These are phyloP conservation scores for Ustulina deusta DNA, from an alignment of 2,329 filamentous ascomycete species.

Conservation along the genomic window DNA sequence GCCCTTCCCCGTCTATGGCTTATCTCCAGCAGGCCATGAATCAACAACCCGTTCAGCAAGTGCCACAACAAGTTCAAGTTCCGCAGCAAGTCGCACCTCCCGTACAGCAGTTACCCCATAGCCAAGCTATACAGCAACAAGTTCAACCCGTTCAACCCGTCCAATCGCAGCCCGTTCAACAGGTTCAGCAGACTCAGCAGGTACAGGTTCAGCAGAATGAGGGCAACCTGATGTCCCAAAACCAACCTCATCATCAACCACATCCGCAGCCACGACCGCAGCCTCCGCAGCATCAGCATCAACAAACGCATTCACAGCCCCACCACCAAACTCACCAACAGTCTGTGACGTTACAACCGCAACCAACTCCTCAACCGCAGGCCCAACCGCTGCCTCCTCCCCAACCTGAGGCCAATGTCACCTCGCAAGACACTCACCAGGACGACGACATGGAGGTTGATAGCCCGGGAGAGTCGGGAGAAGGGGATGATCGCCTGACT, in stretches of 20 bases:
- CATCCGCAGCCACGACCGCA: slow-evolving; percentile 44
- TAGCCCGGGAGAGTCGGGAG: slow-evolving; percentile 59
- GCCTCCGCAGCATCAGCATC: slow-evolving; percentile 39
- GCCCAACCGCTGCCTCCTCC: slow-evolving; percentile 47
- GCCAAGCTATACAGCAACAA: slow-evolving; percentile 49
- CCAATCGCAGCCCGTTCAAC: slow-evolving; percentile 43
- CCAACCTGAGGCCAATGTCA: slow-evolving; percentile 47
- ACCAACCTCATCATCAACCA: slow-evolving; percentile 49
- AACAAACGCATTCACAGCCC: slow-evolving; percentile 40
- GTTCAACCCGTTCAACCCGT: slow-evolving; percentile 45
- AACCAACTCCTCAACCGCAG: slow-evolving; percentile 47
- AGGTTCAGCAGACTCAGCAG: slow-evolving; percentile 47
- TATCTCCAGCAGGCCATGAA: slow-evolving; percentile 53
- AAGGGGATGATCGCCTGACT: slow-evolving; percentile 60
- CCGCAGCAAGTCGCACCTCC: slow-evolving; percentile 49
- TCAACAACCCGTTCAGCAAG: slow-evolving; percentile 49
- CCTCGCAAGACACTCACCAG: slow-evolving; percentile 56
- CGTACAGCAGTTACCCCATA: slow-evolving; percentile 49
- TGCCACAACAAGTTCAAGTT: slow-evolving; percentile 43
- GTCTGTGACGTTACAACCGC: slow-evolving; percentile 45
- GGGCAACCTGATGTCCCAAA: slow-evolving; percentile 49
- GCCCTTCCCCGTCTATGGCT: slow-evolving; percentile 46
- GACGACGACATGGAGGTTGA: slow-evolving; percentile 67
- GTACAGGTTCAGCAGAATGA: slow-evolving; percentile 50
- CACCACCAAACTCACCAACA: slow-evolving; percentile 52